phyloP scores from a whole-genome alignment of 2,329 filamentous ascomycete species.

The Colletotrichum sp. region DNA sequence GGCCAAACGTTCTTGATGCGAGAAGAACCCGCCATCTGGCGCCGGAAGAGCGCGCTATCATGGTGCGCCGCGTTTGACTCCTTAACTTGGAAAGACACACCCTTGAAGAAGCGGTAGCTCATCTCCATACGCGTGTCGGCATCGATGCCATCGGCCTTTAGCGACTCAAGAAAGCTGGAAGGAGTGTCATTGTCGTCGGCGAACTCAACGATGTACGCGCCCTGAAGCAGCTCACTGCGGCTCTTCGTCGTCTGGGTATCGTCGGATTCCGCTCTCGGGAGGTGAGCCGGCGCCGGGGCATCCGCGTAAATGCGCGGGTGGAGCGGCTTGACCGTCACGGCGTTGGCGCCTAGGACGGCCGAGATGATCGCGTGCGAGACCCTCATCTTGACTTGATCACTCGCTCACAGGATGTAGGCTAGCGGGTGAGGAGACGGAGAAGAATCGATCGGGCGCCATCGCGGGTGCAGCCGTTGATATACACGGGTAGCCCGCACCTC shows the following conservation, averaged over 20 bases:
- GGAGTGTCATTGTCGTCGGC: conserved; percentile 19
- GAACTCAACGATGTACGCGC: conserved; percentile 30
- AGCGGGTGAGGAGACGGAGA: not conserved
- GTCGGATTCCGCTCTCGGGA: not conserved
- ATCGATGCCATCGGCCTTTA: conserved; percentile 17
- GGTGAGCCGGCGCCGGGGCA: not conserved
- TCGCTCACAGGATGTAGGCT: not conserved
- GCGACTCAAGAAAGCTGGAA: conserved; percentile 17
- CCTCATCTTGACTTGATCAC: conserved; percentile 4
- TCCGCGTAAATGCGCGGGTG: not conserved
- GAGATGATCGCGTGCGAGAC: not conserved
- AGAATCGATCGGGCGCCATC: no score
- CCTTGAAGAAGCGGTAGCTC: conserved; percentile 28
- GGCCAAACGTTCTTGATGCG: conserved; percentile 34
- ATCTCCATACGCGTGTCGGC: conserved; percentile 26
- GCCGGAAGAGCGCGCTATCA: conserved; percentile 3
- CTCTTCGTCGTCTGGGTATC: not conserved
- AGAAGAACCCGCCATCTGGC: conserved; percentile 25
- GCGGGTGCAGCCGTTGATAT: not conserved
- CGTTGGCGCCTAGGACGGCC: not conserved
- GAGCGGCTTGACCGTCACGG: not conserved
- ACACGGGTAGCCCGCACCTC: not conserved
- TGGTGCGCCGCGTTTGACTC: conserved; percentile 28
- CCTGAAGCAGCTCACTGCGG: conserved; percentile 12
- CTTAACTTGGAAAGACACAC: conserved; percentile 27